Evolutionary conservation across 2,329 filamentous ascomycete genomes (phyloP).

Genomic region (Aspergillus eucalypticola): DNA sequence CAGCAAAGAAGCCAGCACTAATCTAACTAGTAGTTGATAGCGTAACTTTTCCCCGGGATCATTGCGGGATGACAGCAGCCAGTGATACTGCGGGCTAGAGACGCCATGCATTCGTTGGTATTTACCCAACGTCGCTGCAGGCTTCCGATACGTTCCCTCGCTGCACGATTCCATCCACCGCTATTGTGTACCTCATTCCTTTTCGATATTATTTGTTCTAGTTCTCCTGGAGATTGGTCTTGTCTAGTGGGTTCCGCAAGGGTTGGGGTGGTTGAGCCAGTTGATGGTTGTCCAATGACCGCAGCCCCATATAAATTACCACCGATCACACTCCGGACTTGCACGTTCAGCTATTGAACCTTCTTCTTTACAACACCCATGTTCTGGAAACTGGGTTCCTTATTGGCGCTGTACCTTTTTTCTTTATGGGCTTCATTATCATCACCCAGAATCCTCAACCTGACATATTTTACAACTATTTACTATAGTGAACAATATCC

Average conservation of each 20-base stretch:
- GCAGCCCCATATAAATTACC: background rate
- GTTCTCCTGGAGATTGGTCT: background rate
- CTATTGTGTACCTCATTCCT: background rate
- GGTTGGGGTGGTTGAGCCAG: background rate
- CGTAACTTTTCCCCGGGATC: background rate
- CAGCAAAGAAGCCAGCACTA: background rate
- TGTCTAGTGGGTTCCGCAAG: background rate
- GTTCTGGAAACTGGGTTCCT: background rate
- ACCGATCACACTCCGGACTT: slow-evolving; percentile 7
- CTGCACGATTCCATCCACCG: background rate
- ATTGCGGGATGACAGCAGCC: background rate
- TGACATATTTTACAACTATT: background rate
- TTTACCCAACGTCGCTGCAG: background rate
- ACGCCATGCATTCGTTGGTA: background rate
- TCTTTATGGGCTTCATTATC: background rate
- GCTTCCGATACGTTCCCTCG: background rate
- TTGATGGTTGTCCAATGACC: slow-evolving; percentile 17
- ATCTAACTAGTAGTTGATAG: background rate
- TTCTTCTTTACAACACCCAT: background rate
- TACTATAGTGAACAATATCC: too few relatives aligned
- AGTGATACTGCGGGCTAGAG: background rate
- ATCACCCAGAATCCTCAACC: background rate
- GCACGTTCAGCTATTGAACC: background rate
- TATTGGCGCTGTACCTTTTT: background rate
- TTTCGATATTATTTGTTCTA: background rate